These are phyloP conservation scores for Mucor mucedo DNA, from an alignment of 371 early-diverging fungal genomes.

Conservation along the genomic window DNA sequence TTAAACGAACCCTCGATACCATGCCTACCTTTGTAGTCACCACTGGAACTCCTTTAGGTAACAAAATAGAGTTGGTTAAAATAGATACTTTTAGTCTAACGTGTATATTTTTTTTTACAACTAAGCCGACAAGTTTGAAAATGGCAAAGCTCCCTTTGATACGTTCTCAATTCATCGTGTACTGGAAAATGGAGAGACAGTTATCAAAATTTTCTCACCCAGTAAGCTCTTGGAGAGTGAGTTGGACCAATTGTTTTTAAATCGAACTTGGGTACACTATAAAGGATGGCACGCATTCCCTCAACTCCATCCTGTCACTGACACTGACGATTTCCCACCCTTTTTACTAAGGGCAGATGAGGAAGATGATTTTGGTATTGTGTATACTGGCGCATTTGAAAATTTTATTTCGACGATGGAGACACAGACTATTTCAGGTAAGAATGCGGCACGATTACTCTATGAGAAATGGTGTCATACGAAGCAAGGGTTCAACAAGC, in stretches of 20 bases:
- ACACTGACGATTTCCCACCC: constrained; percentile 24
- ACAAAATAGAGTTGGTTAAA: constrained; percentile 18
- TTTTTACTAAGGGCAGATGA: constrained; percentile 31
- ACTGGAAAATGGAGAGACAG: constrained; percentile 55
- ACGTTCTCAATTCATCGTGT: constrained; percentile 51
- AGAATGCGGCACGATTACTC: constrained; percentile 59
- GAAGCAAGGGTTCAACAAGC: constrained; percentile 2
- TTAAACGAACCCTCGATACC: constrained; percentile 39
- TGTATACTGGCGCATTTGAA: constrained; percentile 67
- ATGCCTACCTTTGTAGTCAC: constrained; percentile 65
- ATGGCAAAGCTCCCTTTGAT: constrained; percentile 48
- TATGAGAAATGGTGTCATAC: constrained; percentile 53
- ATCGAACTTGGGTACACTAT: constrained; percentile 58
- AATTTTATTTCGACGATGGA: constrained; percentile 74
- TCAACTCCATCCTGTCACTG: constrained; percentile 43
- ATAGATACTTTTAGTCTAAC: background rate
- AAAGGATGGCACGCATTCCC: constrained; percentile 78
- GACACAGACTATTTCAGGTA: constrained; percentile 64
- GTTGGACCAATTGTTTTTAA: constrained; percentile 52
- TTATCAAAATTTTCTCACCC: constrained; percentile 66
- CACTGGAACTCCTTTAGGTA: constrained; percentile 44
- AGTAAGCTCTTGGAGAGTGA: constrained; percentile 38
- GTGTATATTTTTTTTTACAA: background rate
- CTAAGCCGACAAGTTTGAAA: constrained; percentile 33
- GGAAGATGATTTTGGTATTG: constrained; percentile 47